phyloP scores from a whole-genome alignment of 2,329 filamentous ascomycete species.

The Chrysosporium queenslandicum region DNA sequence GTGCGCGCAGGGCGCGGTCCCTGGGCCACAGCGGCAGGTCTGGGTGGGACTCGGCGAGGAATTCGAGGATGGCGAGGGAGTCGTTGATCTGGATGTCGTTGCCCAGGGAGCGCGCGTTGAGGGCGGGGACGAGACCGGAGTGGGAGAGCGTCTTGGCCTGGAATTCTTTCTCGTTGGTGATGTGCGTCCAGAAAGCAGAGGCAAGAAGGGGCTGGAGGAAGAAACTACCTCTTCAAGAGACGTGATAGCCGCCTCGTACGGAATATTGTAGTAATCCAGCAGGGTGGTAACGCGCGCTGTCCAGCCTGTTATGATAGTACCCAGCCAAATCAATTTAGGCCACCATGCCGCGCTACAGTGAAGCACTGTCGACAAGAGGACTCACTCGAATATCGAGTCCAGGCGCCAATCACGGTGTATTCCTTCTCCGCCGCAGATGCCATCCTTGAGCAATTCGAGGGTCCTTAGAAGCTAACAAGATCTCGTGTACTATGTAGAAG shows the following conservation, averaged over 20 bases:
- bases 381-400: constrained; percentile 30
- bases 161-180: not conserved
- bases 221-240: constrained; percentile 23
- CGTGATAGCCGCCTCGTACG: constrained; percentile 21
- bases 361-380: not conserved
- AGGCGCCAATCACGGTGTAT: constrained; percentile 24
- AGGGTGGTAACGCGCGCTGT: constrained; percentile 27
- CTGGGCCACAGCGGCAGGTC: constrained; percentile 25
- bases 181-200: not conserved
- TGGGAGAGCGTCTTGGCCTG: constrained; percentile 23
- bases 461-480: too few species aligned
- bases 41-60: constrained; percentile 27
- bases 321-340: too few species aligned
- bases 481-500: too few species aligned
- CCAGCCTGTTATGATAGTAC: constrained; percentile 23
- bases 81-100: constrained; percentile 21
- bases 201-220: too few species aligned
- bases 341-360: too few species aligned
- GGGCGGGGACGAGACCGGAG: constrained; percentile 25
- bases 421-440: constrained; percentile 14
- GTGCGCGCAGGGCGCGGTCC: constrained; percentile 26
- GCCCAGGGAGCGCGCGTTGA: constrained; percentile 22
- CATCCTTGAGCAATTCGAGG: not conserved
- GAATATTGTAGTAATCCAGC: constrained; percentile 29
- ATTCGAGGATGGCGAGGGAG: constrained; percentile 29